Evolutionary conservation across 495 filamentous ascomycete genomes (phyloP).

Genomic region (Penicillium steckii): DNA sequence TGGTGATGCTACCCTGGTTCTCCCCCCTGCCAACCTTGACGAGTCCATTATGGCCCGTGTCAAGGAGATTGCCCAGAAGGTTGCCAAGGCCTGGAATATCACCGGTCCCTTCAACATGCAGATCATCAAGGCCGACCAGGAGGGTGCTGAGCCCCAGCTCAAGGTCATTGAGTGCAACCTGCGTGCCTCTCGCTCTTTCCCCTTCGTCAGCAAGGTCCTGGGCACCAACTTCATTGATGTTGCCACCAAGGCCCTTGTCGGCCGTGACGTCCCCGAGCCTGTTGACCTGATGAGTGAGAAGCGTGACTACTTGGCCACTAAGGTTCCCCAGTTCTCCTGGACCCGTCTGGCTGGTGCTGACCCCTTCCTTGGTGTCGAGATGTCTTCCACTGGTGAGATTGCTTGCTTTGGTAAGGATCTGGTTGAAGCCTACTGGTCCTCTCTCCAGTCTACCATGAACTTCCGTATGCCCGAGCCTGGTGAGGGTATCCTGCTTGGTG

Average conservation of each 20-base stretch:
- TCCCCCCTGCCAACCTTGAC: constrained; percentile 79
- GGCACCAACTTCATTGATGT: constrained; percentile 97
- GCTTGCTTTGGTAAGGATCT: constrained; percentile 97
- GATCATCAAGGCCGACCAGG: constrained; percentile 85
- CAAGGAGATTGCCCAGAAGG: constrained; percentile 93
- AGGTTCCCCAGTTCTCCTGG: constrained; percentile 98
- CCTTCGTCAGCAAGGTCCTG: constrained; percentile 95
- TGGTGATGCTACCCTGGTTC: constrained; percentile 89
- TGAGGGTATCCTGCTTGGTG: constrained; percentile 91
- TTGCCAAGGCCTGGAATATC: constrained; percentile 95
- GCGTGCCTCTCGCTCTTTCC: constrained; percentile 95
- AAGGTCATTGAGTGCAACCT: constrained; percentile 99
- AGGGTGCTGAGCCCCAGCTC: constrained; percentile 68
- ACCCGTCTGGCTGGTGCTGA: constrained; percentile 97
- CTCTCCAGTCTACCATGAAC: constrained; percentile 97
- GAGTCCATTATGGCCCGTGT: constrained; percentile 73
- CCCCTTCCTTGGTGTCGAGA: constrained; percentile 96
- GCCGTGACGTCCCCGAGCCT: constrained; percentile 80
- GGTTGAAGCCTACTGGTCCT: constrained; percentile 95
- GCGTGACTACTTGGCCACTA: constrained; percentile 91
- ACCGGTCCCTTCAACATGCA: constrained; percentile 99
- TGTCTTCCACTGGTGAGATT: constrained; percentile 96
- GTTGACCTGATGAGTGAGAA: constrained; percentile 84
- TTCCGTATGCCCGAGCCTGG: constrained; percentile 93
- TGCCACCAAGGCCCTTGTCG: constrained; percentile 89